Conservation (phyloP, 2,329 filamentous ascomycete genomes). For the Bipolaris victoriae region DNA sequence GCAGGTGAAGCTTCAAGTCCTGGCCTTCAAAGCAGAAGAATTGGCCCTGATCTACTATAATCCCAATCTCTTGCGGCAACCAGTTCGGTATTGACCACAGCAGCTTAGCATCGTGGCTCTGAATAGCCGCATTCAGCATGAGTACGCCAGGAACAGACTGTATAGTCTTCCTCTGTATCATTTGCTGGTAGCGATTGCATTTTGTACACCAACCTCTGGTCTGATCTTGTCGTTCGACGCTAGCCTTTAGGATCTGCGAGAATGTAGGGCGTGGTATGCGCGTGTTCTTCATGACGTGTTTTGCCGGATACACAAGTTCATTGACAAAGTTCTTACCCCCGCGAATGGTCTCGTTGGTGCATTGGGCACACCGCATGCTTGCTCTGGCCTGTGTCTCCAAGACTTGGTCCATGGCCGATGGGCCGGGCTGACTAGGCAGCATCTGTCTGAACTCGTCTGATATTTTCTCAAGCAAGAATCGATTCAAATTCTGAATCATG, state of each 20-base stretch:
- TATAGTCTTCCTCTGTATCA: constrained; percentile 83
- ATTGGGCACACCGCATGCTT: constrained; percentile 83
- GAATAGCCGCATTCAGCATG: constrained; percentile 81
- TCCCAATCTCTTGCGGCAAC: constrained; percentile 91
- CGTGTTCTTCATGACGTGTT: constrained; percentile 61
- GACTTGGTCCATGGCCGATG: constrained; percentile 71
- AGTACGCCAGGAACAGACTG: constrained; percentile 83
- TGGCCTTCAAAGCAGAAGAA: constrained; percentile 95
- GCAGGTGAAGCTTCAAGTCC: constrained; percentile 79
- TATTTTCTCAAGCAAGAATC: constrained; percentile 85
- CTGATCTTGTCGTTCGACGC: constrained; percentile 86
- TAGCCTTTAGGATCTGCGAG: constrained; percentile 89
- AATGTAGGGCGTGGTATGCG: constrained; percentile 68
- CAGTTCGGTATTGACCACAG: constrained; percentile 91
- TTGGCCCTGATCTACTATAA: constrained; percentile 88
- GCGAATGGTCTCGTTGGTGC: constrained; percentile 82
- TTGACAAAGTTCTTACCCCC: constrained; percentile 81
- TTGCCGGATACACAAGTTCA: constrained; percentile 79
- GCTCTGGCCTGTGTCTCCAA: constrained; percentile 73
- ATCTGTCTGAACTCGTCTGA: constrained; percentile 76
- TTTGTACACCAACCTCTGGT: constrained; percentile 92
- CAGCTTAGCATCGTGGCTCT: constrained; percentile 73
- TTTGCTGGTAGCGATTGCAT: constrained; percentile 88
- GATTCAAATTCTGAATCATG: constrained; percentile 84
- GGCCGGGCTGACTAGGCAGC: constrained; percentile 61